Conservation (phyloP, 2,329 filamentous ascomycete genomes). For the Septoria petroselini region DNA sequence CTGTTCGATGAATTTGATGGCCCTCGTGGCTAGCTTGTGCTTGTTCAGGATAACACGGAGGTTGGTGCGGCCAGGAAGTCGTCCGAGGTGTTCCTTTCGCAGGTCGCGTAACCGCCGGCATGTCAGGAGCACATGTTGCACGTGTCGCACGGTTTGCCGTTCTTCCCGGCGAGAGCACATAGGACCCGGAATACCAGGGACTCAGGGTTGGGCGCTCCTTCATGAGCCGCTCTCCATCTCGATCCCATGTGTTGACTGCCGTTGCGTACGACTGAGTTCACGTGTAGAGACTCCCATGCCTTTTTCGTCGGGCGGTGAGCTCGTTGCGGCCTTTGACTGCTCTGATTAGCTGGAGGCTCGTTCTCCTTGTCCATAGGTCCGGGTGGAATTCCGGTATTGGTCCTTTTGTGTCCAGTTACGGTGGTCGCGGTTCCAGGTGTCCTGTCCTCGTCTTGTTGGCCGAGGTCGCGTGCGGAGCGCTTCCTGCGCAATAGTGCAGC, state of each 20-base stretch:
- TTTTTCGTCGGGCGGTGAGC: neutral
- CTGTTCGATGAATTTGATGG: constrained; percentile 19
- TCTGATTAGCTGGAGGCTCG: neutral
- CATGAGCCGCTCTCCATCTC: constrained; percentile 3
- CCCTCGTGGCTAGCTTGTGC: constrained; percentile 20
- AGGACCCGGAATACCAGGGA: constrained; percentile 12
- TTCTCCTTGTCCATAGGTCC: constrained; percentile 7
- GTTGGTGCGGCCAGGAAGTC: constrained; percentile 1
- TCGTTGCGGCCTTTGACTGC: constrained; percentile 3
- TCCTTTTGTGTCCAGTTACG: constrained; percentile 1
- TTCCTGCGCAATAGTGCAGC: constrained; percentile 6
- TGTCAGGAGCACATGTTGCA: constrained; percentile 20
- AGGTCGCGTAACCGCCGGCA: constrained; percentile 17
- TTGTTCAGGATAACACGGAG: constrained; percentile 18
- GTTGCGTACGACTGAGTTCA: neutral
- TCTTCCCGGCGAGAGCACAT: constrained; percentile 15
- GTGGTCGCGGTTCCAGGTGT: neutral
- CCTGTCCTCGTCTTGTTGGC: constrained; percentile 5
- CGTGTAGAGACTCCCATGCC: neutral
- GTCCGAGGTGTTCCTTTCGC: constrained; percentile 11
- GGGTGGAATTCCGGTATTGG: neutral
- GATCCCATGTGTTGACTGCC: constrained; percentile 7
- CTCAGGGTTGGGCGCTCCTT: constrained; percentile 4
- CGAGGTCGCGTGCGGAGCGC: neutral
- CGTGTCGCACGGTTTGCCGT: constrained; percentile 18